Conservation (phyloP, 257 asterid species). For the Vinca minor region DNA sequence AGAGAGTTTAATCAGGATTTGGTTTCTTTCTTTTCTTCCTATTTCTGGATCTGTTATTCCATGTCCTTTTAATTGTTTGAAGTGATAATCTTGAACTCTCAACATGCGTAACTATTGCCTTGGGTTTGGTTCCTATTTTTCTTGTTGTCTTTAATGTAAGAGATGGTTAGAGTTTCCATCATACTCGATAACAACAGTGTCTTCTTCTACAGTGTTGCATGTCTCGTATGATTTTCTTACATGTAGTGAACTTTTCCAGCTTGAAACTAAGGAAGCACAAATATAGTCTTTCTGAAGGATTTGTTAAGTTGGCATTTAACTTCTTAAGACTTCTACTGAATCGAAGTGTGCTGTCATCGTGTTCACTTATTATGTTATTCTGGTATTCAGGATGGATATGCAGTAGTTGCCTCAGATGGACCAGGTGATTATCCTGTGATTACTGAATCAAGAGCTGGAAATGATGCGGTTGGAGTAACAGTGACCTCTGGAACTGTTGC, state of each 20-base stretch:
- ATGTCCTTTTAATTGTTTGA: background rate
- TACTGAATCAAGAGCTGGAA: slow-evolving; percentile 92
- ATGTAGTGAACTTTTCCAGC: background rate
- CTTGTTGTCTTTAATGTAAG: background rate
- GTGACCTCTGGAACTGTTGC: slow-evolving; percentile 77
- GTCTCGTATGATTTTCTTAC: background rate
- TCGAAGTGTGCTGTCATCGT: background rate
- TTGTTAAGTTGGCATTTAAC: background rate
- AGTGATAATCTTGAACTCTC: background rate
- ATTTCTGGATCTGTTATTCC: background rate
- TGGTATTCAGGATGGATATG: slow-evolving; percentile 76
- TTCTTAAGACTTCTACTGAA: background rate
- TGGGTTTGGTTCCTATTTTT: background rate
- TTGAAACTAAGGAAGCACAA: background rate
- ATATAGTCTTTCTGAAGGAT: background rate
- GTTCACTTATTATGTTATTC: background rate
- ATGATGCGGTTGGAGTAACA: slow-evolving; percentile 66
- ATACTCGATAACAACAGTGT: background rate
- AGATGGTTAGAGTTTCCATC: background rate
- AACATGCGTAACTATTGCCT: background rate
- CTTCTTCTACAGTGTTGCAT: background rate
- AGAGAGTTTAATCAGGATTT: background rate
- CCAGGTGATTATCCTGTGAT: slow-evolving; percentile 82
- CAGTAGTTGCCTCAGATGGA: slow-evolving; percentile 86
- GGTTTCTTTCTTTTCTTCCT: background rate